Percentiles rank a stretch among this genome's conserved stretches.
phyloP scores from a whole-genome alignment of 1,139 yeast species.

The Sugiyamaella xylanicola region DNA sequence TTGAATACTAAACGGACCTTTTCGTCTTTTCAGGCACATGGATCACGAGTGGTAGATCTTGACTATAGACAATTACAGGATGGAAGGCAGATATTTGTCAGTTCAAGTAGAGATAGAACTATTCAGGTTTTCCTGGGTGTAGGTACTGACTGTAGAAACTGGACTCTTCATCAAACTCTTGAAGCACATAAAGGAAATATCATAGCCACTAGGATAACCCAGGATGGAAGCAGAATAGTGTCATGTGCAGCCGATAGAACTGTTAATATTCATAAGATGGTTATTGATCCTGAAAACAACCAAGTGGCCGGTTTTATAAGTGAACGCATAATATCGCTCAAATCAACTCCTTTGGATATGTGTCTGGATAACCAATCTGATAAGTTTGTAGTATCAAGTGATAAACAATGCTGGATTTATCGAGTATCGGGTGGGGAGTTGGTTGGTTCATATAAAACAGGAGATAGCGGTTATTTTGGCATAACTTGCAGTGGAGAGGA shows the following conservation, averaged over 20 bases:
- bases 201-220: conserved; percentile 42
- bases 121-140: conserved; percentile 52
- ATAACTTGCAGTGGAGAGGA: conserved; percentile 32
- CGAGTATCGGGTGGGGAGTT: conserved; percentile 46
- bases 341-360: conserved; percentile 51
- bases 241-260: conserved; percentile 65
- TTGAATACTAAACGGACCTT: not conserved
- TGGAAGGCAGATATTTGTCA: conserved; percentile 28
- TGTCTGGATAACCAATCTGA: conserved; percentile 32
- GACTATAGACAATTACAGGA: conserved; percentile 25
- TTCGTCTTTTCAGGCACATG: conserved; percentile 35
- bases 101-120: conserved; percentile 61
- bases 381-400: conserved; percentile 54
- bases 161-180: conserved; percentile 60
- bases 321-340: conserved; percentile 53
- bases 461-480: conserved; percentile 24
- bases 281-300: conserved; percentile 29
- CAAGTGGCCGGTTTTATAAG: conserved; percentile 37
- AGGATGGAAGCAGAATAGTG: conserved; percentile 43
- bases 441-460: conserved; percentile 48
- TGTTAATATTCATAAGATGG: conserved; percentile 53
- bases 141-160: conserved; percentile 32
- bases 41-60: conserved; percentile 35
- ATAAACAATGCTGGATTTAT: conserved; percentile 51
- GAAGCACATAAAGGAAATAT: conserved; percentile 61